A percentile compares a stretch with the other conserved stretches of the same genome.
These are phyloP conservation scores for Adenanthera pavonina DNA, from an alignment of 306 rosid genomes.

Conservation along the genomic window DNA sequence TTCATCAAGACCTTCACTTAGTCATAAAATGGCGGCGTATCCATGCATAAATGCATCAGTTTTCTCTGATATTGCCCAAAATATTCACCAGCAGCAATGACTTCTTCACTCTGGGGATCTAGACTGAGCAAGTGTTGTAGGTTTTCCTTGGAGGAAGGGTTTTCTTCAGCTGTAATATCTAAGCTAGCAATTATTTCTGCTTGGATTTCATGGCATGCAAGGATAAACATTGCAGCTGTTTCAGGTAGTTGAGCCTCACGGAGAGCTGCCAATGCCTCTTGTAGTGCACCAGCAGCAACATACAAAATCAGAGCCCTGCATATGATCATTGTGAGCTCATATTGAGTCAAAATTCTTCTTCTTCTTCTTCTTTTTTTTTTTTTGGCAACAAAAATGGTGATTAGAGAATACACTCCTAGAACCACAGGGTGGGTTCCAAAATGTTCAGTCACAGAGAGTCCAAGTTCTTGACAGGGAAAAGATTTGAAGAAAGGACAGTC, in stretches of 20 bases:
- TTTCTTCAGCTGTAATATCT: constrained; percentile 56
- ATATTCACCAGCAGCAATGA: constrained; percentile 77
- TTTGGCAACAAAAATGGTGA: too few species aligned
- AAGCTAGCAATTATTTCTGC: constrained; percentile 62
- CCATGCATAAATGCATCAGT: constrained; percentile 96
- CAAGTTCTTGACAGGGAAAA: constrained; percentile 9
- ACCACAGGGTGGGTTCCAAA: too few species aligned
- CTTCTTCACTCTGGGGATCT: constrained; percentile 83
- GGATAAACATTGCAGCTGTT: constrained; percentile 90
- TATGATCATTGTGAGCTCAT: constrained; percentile 42
- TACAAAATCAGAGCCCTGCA: constrained; percentile 91
- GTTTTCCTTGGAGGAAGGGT: constrained; percentile 52
- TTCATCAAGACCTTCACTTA: constrained; percentile 38
- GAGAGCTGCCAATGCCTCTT: constrained; percentile 91
- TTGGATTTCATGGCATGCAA: constrained; percentile 92
- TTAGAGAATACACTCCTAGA: too few species aligned
- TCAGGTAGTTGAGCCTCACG: constrained; percentile 94
- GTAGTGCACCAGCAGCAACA: constrained; percentile 95
- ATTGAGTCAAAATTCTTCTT: constrained; percentile 18
- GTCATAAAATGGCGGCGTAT: constrained; percentile 75
- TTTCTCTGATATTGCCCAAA: constrained; percentile 86
- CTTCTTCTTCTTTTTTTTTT: too few species aligned
- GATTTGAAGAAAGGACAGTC: constrained; percentile 22
- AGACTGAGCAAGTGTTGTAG: constrained; percentile 65
- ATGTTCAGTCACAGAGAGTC: background rate